phyloP scores from a whole-genome alignment of 257 asterid genomes.

The Eucommia ulmoides region DNA sequence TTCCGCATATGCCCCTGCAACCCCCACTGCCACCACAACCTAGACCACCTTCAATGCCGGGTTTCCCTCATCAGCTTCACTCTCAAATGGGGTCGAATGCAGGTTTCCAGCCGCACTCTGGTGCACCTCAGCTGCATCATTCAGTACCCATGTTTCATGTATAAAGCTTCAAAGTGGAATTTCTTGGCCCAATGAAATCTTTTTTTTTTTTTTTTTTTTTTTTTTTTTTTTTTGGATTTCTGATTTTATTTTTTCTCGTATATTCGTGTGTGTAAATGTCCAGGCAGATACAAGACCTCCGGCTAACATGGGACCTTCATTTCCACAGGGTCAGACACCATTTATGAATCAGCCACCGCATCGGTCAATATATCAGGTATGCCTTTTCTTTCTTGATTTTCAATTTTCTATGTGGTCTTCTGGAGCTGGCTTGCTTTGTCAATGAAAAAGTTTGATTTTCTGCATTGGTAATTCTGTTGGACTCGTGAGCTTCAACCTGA shows the following conservation, averaged over 20 bases:
- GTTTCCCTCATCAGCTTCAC: constrained; percentile 62
- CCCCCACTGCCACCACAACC: constrained; percentile 56
- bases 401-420: background rate
- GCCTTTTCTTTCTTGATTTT: no score
- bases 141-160: constrained; percentile 77
- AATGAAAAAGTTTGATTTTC: constrained; percentile 6
- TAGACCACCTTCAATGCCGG: constrained; percentile 37
- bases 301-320: constrained; percentile 57
- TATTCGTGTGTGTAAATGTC: no score
- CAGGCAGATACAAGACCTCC: constrained; percentile 65
- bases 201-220: no score
- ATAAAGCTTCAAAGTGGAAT: no score
- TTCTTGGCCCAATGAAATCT: no score
- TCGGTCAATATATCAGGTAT: constrained; percentile 69
- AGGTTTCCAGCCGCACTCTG: constrained; percentile 68
- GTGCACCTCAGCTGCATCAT: constrained; percentile 66
- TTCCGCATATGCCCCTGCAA: constrained; percentile 51
- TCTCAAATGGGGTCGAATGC: constrained; percentile 54
- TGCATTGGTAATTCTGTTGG: background rate
- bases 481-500: background rate
- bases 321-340: constrained; percentile 63
- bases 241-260: no score
- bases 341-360: constrained; percentile 49
- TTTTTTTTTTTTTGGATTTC: no score
- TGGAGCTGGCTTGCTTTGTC: background rate